phyloP scores from a whole-genome alignment of 2,329 filamentous ascomycete genomes.

The Zasmidium citrigriseum region DNA sequence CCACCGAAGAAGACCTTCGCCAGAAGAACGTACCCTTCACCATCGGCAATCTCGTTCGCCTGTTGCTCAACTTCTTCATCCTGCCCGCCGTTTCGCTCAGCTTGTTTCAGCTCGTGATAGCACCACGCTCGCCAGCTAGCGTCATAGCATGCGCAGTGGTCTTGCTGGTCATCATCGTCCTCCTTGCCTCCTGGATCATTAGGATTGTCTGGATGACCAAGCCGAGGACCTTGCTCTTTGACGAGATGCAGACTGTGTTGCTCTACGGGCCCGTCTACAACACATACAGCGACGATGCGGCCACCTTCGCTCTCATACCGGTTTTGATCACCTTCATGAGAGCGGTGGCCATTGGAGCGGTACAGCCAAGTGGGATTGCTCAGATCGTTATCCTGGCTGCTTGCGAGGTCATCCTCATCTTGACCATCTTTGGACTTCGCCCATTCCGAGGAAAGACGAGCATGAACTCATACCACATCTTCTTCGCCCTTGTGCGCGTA shows the following conservation, averaged over 20 bases:
- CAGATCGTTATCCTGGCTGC: slow-evolving; percentile 91
- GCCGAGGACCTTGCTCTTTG: slow-evolving; percentile 84
- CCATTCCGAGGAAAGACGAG: slow-evolving; percentile 90
- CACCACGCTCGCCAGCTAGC: slow-evolving; percentile 65
- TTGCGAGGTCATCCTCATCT: slow-evolving; percentile 86
- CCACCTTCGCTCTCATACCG: slow-evolving; percentile 85
- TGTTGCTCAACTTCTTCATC: slow-evolving; percentile 91
- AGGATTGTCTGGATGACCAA: slow-evolving; percentile 77
- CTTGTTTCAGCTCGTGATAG: slow-evolving; percentile 85
- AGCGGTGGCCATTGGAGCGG: slow-evolving; percentile 85
- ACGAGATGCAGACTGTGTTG: slow-evolving; percentile 86
- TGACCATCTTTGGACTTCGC: slow-evolving; percentile 85
- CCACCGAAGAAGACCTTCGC: slow-evolving; percentile 81
- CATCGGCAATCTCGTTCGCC: slow-evolving; percentile 61
- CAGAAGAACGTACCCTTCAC: slow-evolving; percentile 88
- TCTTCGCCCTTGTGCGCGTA: slow-evolving; percentile 78
- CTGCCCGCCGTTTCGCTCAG: slow-evolving; percentile 84
- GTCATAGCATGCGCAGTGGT: slow-evolving; percentile 74
- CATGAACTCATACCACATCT: slow-evolving; percentile 94
- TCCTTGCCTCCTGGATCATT: slow-evolving; percentile 76
- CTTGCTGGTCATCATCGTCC: slow-evolving; percentile 70
- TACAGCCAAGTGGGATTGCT: slow-evolving; percentile 89
- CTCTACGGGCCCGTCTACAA: slow-evolving; percentile 94
- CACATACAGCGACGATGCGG: slow-evolving; percentile 91
- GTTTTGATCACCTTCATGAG: slow-evolving; percentile 82